Evolutionary conservation across 495 filamentous ascomycete genomes (phyloP).

Genomic region (Penicillium paxilli): DNA sequence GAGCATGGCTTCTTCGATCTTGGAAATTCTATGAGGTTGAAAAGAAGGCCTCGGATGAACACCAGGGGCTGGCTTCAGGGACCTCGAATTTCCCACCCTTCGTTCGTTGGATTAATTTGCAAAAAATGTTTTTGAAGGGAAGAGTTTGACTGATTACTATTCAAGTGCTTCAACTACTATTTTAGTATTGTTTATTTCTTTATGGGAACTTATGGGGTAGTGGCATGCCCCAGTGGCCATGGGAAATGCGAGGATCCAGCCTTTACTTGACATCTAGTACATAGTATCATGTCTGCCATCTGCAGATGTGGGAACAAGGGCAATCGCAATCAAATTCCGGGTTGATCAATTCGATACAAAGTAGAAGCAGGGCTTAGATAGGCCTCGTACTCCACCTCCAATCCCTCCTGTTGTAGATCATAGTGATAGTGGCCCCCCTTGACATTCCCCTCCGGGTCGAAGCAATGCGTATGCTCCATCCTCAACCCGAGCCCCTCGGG

Average conservation of each 20-base stretch:
- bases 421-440: constrained; percentile 43
- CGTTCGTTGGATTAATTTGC: constrained; percentile 6
- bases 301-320: too few species aligned
- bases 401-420: constrained; percentile 24
- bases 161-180: too few species aligned
- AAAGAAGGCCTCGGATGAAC: constrained; percentile 12
- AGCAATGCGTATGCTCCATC: constrained; percentile 48
- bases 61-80: neutral
- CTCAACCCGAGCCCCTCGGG: constrained; percentile 30
- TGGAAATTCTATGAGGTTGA: constrained; percentile 21
- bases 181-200: too few species aligned
- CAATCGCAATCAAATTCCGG: constrained; percentile 1
- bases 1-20: constrained; percentile 50
- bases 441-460: constrained; percentile 23
- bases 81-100: constrained; percentile 4
- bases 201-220: too few species aligned
- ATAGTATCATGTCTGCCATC: too few species aligned
- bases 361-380: constrained; percentile 36
- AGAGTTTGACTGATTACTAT: neutral
- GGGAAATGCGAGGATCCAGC: neutral
- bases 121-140: constrained; percentile 10
- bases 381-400: constrained; percentile 41
- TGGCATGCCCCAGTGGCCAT: too few species aligned
- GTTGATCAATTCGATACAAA: constrained; percentile 39
- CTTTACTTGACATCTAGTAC: neutral